Conservation (phyloP, 148 eudicot genomes). For the Chenopodium formosanum region DNA sequence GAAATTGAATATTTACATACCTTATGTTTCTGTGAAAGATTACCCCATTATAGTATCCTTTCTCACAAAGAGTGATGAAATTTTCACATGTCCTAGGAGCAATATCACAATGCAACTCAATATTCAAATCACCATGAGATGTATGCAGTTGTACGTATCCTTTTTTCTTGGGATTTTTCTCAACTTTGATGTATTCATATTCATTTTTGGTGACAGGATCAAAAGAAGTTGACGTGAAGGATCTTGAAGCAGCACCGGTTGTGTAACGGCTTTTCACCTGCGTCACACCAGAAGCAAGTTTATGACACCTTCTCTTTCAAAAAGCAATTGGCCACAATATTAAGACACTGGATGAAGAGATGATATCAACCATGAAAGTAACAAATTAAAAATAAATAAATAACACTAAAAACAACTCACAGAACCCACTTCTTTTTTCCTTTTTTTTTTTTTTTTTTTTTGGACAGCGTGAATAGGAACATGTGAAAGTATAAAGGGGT, state of each 20-base stretch:
- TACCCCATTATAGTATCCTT: constrained; percentile 88
- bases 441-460: too few species aligned
- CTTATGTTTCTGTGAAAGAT: constrained; percentile 85
- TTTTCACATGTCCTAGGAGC: constrained; percentile 94
- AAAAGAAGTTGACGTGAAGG: constrained; percentile 92
- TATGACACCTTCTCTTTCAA: too few species aligned
- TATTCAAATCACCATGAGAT: constrained; percentile 94
- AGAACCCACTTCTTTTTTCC: too few species aligned
- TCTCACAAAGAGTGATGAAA: constrained; percentile 89
- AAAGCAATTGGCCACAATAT: too few species aligned
- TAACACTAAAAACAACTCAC: too few species aligned
- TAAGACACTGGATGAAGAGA: too few species aligned
- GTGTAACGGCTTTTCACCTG: constrained; percentile 94
- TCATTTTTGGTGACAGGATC: constrained; percentile 92
- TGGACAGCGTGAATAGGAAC: too few species aligned
- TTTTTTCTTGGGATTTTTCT: constrained; percentile 94
- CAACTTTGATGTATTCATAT: constrained; percentile 80
- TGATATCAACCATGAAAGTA: too few species aligned
- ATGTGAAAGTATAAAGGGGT: background rate
- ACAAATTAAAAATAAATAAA: too few species aligned
- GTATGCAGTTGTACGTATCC: constrained; percentile 91
- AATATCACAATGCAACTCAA: constrained; percentile 90
- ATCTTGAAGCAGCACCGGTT: constrained; percentile 95
- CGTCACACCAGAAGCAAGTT: constrained; percentile 1
- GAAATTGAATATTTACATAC: constrained; percentile 32